Percentiles rank a stretch among this genome's conserved stretches.
Conservation (phyloP, 129 eudicot species). For the Flaveria brownii region DNA sequence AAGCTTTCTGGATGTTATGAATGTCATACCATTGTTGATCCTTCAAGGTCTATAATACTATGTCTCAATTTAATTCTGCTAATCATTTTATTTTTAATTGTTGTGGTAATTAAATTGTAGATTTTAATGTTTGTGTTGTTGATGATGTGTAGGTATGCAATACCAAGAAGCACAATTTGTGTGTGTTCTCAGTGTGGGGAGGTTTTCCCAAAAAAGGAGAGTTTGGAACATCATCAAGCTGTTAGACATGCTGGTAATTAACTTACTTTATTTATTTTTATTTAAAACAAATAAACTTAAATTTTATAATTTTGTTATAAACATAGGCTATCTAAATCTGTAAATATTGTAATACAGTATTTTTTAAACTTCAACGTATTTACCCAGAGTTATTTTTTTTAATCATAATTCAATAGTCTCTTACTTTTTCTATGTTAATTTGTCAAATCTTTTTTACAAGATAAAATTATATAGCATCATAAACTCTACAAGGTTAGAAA, state of each 20-base stretch:
- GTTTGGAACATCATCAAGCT: slow-evolving; percentile 92
- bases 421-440: too few relatives aligned
- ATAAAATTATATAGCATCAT: too few relatives aligned
- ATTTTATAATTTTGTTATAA: background rate
- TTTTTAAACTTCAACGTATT: too few relatives aligned
- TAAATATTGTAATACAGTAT: too few relatives aligned
- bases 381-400: too few relatives aligned
- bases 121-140: slow-evolving; percentile 5
- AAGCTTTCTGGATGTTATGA: slow-evolving; percentile 95
- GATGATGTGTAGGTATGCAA: slow-evolving; percentile 52
- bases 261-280: background rate
- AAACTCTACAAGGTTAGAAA: too few relatives aligned
- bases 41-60: slow-evolving; percentile 36
- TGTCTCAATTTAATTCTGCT: background rate
- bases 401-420: too few relatives aligned
- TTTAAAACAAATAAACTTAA: background rate
- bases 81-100: background rate
- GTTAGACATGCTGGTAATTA: slow-evolving; percentile 85
- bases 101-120: too few relatives aligned
- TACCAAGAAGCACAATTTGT: slow-evolving; percentile 62
- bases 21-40: slow-evolving; percentile 86
- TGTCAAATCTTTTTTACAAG: too few relatives aligned
- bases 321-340: too few relatives aligned
- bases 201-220: slow-evolving; percentile 71
- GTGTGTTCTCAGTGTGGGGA: slow-evolving; percentile 87